Conservation (phyloP, 2,329 filamentous ascomycete species). For the Colletotrichum sp. region DNA sequence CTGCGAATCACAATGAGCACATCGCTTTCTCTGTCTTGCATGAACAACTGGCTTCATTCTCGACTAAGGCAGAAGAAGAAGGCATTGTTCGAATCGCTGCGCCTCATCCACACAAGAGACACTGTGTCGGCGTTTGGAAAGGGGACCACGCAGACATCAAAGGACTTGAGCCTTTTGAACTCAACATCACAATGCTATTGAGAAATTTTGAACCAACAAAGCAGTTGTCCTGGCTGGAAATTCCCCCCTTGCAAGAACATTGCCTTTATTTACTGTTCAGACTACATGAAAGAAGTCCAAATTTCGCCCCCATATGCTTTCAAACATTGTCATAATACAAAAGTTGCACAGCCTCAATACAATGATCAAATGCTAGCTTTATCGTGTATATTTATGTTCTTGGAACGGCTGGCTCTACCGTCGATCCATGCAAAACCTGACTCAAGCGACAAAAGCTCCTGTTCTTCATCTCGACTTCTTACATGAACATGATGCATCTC, state of each 20-base stretch:
- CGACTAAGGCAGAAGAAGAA: background rate
- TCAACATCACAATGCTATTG: background rate
- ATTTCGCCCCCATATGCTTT: fast-evolving
- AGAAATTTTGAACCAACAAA: background rate
- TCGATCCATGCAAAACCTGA: background rate
- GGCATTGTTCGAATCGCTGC: background rate
- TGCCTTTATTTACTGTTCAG: background rate
- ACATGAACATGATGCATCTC: background rate
- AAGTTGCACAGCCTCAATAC: background rate
- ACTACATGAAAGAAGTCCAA: background rate
- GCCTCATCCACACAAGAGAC: background rate
- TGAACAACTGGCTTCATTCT: background rate
- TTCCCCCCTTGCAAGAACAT: background rate
- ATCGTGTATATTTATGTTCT: background rate
- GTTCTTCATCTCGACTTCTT: background rate
- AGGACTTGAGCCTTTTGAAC: background rate
- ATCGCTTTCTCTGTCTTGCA: background rate
- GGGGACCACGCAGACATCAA: background rate
- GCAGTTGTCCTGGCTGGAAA: background rate
- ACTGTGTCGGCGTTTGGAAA: background rate
- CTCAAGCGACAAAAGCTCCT: background rate
- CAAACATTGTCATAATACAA: background rate
- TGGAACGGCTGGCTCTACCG: background rate
- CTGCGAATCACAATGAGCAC: background rate
- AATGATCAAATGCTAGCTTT: background rate